Evolutionary conservation across 192 early-diverging fungal genomes (phyloP), one percentile per base, ranked within the genome.

Genomic region (Backusella tuberculispora): DNA sequence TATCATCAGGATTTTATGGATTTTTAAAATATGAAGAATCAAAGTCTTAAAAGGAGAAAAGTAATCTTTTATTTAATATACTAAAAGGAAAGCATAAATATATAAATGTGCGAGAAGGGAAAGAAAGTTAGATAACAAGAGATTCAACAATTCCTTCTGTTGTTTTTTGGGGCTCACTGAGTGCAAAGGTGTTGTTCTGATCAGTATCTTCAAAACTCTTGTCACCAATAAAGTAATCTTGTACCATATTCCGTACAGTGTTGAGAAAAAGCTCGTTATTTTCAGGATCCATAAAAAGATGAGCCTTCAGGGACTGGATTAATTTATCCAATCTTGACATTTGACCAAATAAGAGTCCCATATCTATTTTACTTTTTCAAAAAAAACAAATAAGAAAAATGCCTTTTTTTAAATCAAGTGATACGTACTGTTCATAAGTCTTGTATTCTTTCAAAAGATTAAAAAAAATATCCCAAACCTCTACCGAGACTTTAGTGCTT

Each of bases 261-360:
- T 66, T 67, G 15, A 87, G 63, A 45, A 87, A 87, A 0, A 78
- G 74, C 5, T 77, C 71, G 7, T 66, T 81, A 13, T 71, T 63
- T 14, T 48, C 74, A 44, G 79, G 72, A 45, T 75, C 80, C 44
- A 81, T 75, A 74, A 80, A 82, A 2, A 85, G 67, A 75, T 89
- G 87, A 42, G 77, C 81, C n/a, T 79, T 60, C 42, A 73, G 34
- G n/a, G 91, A 92, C 24, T 80, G 69, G 5, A 91, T 66, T 38
- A 92, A 72, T 80, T 93, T 93, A 42, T 93, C 91, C 21, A 92
- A 78, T 34, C 85, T 73, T 7, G 89, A 88, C 19, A 66, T 81
- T 38, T 81, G 79, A 8, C 83, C 60, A 63, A 89, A 88, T 4
- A 83, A 81, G 43, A 83, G 56, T 5, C 81, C 72, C 76, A 93